Conservation (phyloP, 805 yeast genomes). For the Babjeviella inositovora region DNA sequence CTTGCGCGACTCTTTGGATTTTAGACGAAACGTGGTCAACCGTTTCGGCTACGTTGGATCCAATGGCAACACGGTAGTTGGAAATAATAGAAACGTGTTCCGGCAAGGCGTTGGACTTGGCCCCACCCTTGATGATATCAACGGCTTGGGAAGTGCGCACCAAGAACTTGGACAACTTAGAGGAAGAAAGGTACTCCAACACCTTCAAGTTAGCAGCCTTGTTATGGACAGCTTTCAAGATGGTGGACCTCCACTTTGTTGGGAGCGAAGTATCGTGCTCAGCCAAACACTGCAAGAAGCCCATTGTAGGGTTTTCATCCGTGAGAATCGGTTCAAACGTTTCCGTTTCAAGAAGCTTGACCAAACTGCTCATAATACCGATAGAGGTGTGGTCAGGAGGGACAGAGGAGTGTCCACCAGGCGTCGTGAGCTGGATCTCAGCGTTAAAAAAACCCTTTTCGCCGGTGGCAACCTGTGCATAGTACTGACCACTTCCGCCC, state of each 20-base stretch:
- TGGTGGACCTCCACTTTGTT: slow-evolving; percentile 13
- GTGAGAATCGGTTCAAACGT: slow-evolving; percentile 19
- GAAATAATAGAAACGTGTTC: slow-evolving; percentile 24
- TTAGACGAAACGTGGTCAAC: slow-evolving; percentile 14
- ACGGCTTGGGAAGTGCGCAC: slow-evolving; percentile 30
- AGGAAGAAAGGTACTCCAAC: slow-evolving; percentile 12
- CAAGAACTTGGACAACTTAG: slow-evolving; percentile 13
- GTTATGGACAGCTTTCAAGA: slow-evolving; percentile 19
- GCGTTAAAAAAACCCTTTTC: slow-evolving; percentile 31
- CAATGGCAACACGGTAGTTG: slow-evolving; percentile 30
- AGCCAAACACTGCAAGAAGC: slow-evolving; percentile 26
- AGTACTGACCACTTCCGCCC: slow-evolving; percentile 16
- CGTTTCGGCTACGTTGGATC: slow-evolving; percentile 16
- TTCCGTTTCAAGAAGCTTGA: slow-evolving; percentile 17
- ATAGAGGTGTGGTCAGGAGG: slow-evolving; percentile 32
- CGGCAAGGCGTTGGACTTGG: slow-evolving; percentile 33
- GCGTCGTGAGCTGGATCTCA: slow-evolving; percentile 19
- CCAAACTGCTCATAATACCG: slow-evolving; percentile 25
- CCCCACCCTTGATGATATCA: slow-evolving; percentile 29
- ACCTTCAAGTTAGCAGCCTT: slow-evolving; percentile 17
- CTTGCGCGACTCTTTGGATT: slow-evolving; percentile 13
- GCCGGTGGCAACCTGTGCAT: slow-evolving; percentile 26
- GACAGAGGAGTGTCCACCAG: slow-evolving; percentile 34
- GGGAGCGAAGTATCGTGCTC: slow-evolving; percentile 20
- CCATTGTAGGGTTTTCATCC: slow-evolving; percentile 23